phyloP scores from a whole-genome alignment of 2,329 filamentous ascomycete genomes.

The Capronia epimyces region DNA sequence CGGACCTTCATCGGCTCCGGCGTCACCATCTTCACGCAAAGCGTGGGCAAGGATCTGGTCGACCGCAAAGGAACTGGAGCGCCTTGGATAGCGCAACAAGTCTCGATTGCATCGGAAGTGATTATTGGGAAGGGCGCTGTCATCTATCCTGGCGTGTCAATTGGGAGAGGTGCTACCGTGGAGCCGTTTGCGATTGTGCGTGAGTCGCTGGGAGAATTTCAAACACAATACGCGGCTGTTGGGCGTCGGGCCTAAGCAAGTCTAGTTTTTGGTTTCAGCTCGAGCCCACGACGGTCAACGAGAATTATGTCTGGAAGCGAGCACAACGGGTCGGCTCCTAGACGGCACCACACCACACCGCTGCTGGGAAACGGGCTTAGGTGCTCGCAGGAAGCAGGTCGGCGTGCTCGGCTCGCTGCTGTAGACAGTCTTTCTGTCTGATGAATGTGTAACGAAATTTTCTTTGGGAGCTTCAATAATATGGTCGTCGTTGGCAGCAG shows the following conservation, averaged over 20 bases:
- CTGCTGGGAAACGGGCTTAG: too few relatives aligned
- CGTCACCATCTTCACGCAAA: constrained; percentile 77
- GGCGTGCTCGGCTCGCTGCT: too few relatives aligned
- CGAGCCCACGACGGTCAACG: too few relatives aligned
- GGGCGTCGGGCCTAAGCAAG: neutral
- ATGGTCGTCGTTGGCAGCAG: too few relatives aligned
- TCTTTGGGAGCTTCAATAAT: too few relatives aligned
- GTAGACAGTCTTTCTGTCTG: too few relatives aligned
- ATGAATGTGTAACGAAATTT: too few relatives aligned
- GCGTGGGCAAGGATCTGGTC: constrained; percentile 66
- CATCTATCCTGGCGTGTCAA: constrained; percentile 48
- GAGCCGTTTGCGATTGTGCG: constrained; percentile 43
- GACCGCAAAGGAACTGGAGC: constrained; percentile 68
- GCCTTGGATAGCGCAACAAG: constrained; percentile 62
- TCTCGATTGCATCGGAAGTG: constrained; percentile 70
- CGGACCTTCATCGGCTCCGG: constrained; percentile 66
- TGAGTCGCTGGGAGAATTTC: constrained; percentile 40
- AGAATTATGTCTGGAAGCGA: too few relatives aligned
- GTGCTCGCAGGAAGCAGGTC: too few relatives aligned
- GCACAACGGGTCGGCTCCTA: too few relatives aligned
- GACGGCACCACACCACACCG: too few relatives aligned
- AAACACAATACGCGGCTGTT: constrained; percentile 34
- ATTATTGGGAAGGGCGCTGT: constrained; percentile 59
- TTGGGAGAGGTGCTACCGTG: constrained; percentile 41
- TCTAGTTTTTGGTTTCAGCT: neutral